Base-by-base conservation (phyloP, 75 land plant genomes). In the Picea glauca region DNA sequence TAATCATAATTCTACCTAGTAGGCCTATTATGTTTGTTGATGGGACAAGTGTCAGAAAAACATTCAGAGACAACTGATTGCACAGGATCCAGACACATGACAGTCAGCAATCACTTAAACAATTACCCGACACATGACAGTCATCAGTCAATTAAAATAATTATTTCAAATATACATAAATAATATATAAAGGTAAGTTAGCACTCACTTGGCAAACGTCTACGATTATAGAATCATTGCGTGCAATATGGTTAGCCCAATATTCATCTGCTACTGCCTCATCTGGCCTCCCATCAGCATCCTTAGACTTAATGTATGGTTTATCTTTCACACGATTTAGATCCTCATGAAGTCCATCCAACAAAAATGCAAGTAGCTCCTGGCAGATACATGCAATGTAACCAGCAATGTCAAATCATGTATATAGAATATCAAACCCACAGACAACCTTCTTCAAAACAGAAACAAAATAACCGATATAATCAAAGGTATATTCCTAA, bases 271-370 rank as follows among this genome's bases (percentile, higher is more conserved):
- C 98, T 78, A 94, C 91, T 85, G 89, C 93, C 78, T 93, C 93
- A 86, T 94, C 98, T 2, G 93, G 91, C 12, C 91, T 82, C 5
- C 91, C 98, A 89, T 94, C 95, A 58, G 90, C 90, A 86, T 94
- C 98, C 81, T 76, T 94, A 32, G 94, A 83, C 83, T 94, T 89
- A 68, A 91, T 80, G 64, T 91, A 91, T 60, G 95, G 98, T 78
- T 89, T 94, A 65, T 87, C 76, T 67, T 93, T 94, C 38, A 91
- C 95, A 35, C 98, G 89, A 80, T 94, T 94, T 82, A 94, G 78
- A 81, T 94, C 98, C 80, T 94, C 98, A 81, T 94, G 98, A 79
- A 94, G 87, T 72, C 98, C 98, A 87, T 94, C 98, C 35, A 94
- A 82, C 60, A 94, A 64, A 91, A 94, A 94, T 26, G 98, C 97